A percentile compares a stretch with the other conserved stretches of the same genome.
Evolutionary conservation across 352 stramenopile species (phyloP).

Genomic region (Pelagophyceae sp.): DNA sequence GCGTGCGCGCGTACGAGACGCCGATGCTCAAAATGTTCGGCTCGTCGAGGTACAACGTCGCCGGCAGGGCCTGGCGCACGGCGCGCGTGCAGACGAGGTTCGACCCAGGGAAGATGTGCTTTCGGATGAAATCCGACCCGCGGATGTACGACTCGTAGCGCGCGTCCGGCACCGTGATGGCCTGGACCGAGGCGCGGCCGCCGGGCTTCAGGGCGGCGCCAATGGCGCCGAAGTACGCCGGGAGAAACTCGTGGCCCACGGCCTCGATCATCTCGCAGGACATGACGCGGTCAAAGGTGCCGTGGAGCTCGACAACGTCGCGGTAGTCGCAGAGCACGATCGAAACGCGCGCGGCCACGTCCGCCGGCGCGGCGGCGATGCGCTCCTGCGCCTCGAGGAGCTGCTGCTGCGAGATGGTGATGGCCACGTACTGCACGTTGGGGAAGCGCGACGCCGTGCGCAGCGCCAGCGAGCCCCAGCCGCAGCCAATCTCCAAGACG

Average conservation of each 20-base stretch:
- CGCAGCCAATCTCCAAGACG: conserved; percentile 68
- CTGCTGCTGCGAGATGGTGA: conserved; percentile 67
- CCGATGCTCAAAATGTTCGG: conserved; percentile 61
- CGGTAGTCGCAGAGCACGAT: conserved; percentile 69
- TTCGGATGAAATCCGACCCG: conserved; percentile 69
- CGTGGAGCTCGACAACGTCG: conserved; percentile 42
- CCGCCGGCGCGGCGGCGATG: conserved; percentile 33
- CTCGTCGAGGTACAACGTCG: conserved; percentile 34
- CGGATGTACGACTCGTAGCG: conserved; percentile 62
- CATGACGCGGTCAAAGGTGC: conserved; percentile 63
- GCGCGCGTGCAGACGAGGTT: conserved; percentile 59
- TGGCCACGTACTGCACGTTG: conserved; percentile 56
- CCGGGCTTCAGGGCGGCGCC: conserved; percentile 52
- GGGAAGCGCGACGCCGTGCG: conserved; percentile 56
- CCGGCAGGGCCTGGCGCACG: conserved; percentile 56
- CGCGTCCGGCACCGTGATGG: conserved; percentile 64
- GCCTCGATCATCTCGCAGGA: conserved; percentile 76
- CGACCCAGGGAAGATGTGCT: conserved; percentile 63
- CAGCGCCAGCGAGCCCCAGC: conserved; percentile 59
- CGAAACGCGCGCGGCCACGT: conserved; percentile 52
- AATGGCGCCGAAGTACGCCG: conserved; percentile 51
- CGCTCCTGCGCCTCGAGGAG: conserved; percentile 53
- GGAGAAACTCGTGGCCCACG: conserved; percentile 53
- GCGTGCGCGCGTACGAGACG: conserved; percentile 64
- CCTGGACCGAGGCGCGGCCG: conserved; percentile 66